A percentile compares a stretch with the other conserved stretches of the same genome.
phyloP scores from a whole-genome alignment of 768 basidiomycete genomes.

The Amanita rubescens region DNA sequence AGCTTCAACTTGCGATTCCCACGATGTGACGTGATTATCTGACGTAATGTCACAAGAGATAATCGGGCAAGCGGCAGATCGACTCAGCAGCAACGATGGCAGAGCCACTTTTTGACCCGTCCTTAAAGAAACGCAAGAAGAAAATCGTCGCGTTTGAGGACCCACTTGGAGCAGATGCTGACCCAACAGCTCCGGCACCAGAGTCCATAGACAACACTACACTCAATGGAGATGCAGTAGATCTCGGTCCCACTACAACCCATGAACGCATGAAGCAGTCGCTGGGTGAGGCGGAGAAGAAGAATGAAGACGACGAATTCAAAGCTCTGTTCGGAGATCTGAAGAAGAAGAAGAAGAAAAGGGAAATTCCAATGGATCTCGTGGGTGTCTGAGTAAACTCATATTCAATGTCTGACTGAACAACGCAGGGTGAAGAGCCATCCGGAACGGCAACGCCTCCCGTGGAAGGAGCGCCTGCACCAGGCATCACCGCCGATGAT shows the following conservation, averaged over 20 bases:
- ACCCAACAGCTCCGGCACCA: slow-evolving; percentile 75
- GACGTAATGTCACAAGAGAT: not conserved
- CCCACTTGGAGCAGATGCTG: slow-evolving; percentile 73
- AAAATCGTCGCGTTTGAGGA: slow-evolving; percentile 85
- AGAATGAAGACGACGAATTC: slow-evolving; percentile 50
- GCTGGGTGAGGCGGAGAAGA: slow-evolving; percentile 18
- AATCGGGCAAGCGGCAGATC: slow-evolving; percentile 1
- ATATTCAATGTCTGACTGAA: slow-evolving; percentile 3
- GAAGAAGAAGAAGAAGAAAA: slow-evolving; percentile 93
- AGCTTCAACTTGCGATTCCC: not conserved
- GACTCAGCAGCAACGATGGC: slow-evolving; percentile 31
- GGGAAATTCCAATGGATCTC: slow-evolving; percentile 79
- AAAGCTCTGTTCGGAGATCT: slow-evolving; percentile 83
- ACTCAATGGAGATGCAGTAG: slow-evolving; percentile 62
- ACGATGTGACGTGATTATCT: slow-evolving; percentile 3
- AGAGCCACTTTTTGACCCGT: slow-evolving; percentile 77
- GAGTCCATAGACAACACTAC: slow-evolving; percentile 64
- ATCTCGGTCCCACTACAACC: slow-evolving; percentile 68
- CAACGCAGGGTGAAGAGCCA: slow-evolving; percentile 45
- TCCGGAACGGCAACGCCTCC: slow-evolving; percentile 61
- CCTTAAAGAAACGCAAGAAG: slow-evolving; percentile 84
- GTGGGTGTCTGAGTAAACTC: slow-evolving; percentile 33
- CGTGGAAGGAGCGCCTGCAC: slow-evolving; percentile 27
- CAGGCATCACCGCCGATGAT: slow-evolving; percentile 59
- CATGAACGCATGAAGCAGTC: slow-evolving; percentile 65